Conservation (phyloP, 805 yeast genomes). For the Lipomyces starkeyi region DNA sequence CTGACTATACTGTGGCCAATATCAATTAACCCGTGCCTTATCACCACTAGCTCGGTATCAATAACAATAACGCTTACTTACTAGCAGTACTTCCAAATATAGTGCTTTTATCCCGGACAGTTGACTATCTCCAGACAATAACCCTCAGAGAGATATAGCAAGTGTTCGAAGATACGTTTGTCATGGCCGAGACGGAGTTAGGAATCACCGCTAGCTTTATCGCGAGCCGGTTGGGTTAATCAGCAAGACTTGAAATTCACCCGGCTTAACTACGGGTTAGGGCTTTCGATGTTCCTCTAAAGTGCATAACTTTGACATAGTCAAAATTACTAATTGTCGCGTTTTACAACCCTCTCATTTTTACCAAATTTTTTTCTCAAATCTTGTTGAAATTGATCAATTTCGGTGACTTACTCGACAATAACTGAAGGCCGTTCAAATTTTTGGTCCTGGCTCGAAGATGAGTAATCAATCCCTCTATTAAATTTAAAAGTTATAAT, state of each 20-base stretch:
- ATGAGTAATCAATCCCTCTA: too few relatives aligned
- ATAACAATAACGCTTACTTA: background rate
- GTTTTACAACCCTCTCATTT: too few relatives aligned
- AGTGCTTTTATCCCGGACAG: background rate
- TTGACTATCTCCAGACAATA: background rate
- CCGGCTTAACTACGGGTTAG: background rate
- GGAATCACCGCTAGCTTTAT: background rate
- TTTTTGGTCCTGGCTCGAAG: too few relatives aligned
- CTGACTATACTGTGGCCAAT: background rate
- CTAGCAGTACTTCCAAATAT: background rate
- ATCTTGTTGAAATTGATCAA: too few relatives aligned
- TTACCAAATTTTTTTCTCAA: too few relatives aligned
- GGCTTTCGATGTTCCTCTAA: too few relatives aligned
- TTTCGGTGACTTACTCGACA: too few relatives aligned
- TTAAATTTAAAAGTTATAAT: too few relatives aligned
- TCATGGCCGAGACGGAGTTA: background rate
- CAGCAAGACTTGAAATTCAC: background rate
- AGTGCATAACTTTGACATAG: too few relatives aligned
- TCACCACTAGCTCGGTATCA: background rate
- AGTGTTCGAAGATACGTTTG: background rate
- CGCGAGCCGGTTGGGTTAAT: background rate
- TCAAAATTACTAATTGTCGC: too few relatives aligned
- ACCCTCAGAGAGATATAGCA: background rate
- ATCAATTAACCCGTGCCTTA: background rate
- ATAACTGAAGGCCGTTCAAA: too few relatives aligned